phyloP scores from a whole-genome alignment of 768 basidiomycete species.

The Clitopilus hobsonii region DNA sequence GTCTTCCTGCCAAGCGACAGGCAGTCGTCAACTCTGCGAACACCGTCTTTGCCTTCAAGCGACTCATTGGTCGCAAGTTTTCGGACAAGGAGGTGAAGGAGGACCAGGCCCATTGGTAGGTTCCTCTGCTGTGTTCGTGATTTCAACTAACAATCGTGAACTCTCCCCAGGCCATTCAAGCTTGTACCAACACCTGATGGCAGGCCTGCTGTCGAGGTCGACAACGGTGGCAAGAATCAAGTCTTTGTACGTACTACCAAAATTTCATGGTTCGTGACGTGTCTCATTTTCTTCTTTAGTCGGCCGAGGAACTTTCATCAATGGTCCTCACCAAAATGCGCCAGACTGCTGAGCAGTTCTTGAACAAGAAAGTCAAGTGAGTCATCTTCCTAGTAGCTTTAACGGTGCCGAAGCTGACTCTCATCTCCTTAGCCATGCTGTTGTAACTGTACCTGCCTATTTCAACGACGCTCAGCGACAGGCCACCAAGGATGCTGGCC shows the following conservation, averaged over 20 bases:
- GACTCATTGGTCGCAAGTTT: conserved; percentile 91
- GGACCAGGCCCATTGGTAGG: conserved; percentile 81
- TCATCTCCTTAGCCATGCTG: conserved; percentile 58
- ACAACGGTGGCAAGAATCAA: conserved; percentile 81
- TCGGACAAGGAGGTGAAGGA: conserved; percentile 90
- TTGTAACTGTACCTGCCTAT: conserved; percentile 96
- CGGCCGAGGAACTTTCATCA: conserved; percentile 80
- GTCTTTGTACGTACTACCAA: conserved; percentile 51
- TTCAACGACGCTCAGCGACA: conserved; percentile 99
- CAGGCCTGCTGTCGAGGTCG: conserved; percentile 78
- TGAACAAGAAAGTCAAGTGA: conserved; percentile 93
- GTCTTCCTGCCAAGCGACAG: conserved; percentile 95
- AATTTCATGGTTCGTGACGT: neutral
- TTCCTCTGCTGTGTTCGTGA: conserved; percentile 5
- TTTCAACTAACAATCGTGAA: too few relatives aligned
- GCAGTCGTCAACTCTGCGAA: conserved; percentile 93
- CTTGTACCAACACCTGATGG: conserved; percentile 70
- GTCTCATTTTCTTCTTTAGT: conserved; percentile 40
- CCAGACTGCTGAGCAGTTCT: conserved; percentile 89
- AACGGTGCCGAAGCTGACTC: conserved; percentile 1
- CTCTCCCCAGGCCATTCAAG: conserved; percentile 78
- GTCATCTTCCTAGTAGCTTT: conserved; percentile 24
- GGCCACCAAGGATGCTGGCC: conserved; percentile 96
- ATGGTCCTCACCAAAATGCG: conserved; percentile 92
- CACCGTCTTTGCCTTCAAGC: conserved; percentile 93